Evolutionary conservation across 495 filamentous ascomycete genomes (phyloP), one percentile per base, ranked within the genome.

Genomic region (Aspergillus leporis): DNA sequence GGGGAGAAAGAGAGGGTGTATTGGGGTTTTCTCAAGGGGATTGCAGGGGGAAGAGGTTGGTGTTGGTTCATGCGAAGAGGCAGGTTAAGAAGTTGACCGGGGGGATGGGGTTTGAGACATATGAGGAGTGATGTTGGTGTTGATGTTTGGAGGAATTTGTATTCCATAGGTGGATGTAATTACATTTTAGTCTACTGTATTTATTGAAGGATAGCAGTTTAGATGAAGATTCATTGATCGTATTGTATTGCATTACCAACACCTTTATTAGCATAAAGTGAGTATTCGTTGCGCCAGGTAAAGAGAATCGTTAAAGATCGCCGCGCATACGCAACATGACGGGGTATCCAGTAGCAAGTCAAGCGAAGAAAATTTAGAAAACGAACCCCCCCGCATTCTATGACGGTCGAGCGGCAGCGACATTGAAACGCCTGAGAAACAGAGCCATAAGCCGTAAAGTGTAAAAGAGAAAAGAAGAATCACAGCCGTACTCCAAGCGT

Each of bases 31-130:
- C n/a, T n/a, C n/a, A n/a, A 82, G 82, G 71, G 14, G 36, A 34
- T 41, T 32, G 66, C 62, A 72, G 64, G 54, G 93, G 89, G 88
- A 78, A 75, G 14, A 90, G 91, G 0, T 72, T 95, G 61, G 70
- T 89, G 4, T 83, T 91, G 66, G 80, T 87, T 21, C 91, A 95
- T 77, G 89, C 90, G 21, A 90, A 92, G 76, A 81, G 77, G 59
- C 61, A 72, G 13, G 85, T 87, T 25, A 95, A 61, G 91, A 90
- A 21, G 91, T 96, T 62, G 78, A n/a, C n/a, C n/a, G 58, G 55
- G 56, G 78, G 61, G 59, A 80, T 31, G 58, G 53, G 14, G 36
- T 78, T 32, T 46, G 40, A 25, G 36, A 10, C 52, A 21, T 25
- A 9, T 13, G n/a, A 40, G 23, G 21, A 54, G 1, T 54, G 18